Evolutionary conservation across 208 protist species (phyloP).

Genomic region (Crithidia bombi): DNA sequence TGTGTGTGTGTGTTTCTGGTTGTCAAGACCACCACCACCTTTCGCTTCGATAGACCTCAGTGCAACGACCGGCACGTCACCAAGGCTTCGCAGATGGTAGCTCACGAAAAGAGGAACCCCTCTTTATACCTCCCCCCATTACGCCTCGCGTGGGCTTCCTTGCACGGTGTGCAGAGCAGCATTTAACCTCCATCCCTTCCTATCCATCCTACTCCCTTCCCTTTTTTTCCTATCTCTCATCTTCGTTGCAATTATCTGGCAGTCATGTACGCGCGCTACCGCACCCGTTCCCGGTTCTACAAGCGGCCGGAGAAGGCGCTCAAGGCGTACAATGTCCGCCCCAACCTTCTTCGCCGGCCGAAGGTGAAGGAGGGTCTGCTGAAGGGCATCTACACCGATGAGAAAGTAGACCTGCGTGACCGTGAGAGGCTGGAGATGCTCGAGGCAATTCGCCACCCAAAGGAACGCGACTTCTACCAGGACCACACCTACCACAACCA

Average conservation of each 20-base stretch:
- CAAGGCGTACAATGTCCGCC: constrained; percentile 76
- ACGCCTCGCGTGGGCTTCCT: too few species aligned
- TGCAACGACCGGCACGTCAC: too few species aligned
- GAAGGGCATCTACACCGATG: constrained; percentile 72
- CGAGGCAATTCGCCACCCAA: constrained; percentile 83
- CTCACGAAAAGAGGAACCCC: too few species aligned
- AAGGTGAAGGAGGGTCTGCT: constrained; percentile 75
- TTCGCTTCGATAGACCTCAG: too few species aligned
- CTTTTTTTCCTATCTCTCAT: not conserved
- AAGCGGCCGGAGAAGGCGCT: constrained; percentile 51
- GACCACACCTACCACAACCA: constrained; percentile 94
- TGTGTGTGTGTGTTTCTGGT: too few species aligned
- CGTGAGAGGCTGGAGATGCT: constrained; percentile 79
- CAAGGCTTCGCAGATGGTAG: too few species aligned
- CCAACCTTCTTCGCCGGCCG: constrained; percentile 66
- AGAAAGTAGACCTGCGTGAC: constrained; percentile 79
- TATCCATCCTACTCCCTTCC: not conserved
- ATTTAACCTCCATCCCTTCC: not conserved
- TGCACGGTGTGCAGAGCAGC: too few species aligned
- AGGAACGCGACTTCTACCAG: constrained; percentile 92
- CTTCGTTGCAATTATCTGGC: not conserved
- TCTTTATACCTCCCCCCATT: too few species aligned
- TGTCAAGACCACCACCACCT: too few species aligned
- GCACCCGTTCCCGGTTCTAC: constrained; percentile 85
- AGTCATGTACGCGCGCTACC: constrained; percentile 85